Evolutionary conservation across 257 asterid species (phyloP), one percentile per base, ranked within the genome.

Genomic region (Ajuga chamaepitys): DNA sequence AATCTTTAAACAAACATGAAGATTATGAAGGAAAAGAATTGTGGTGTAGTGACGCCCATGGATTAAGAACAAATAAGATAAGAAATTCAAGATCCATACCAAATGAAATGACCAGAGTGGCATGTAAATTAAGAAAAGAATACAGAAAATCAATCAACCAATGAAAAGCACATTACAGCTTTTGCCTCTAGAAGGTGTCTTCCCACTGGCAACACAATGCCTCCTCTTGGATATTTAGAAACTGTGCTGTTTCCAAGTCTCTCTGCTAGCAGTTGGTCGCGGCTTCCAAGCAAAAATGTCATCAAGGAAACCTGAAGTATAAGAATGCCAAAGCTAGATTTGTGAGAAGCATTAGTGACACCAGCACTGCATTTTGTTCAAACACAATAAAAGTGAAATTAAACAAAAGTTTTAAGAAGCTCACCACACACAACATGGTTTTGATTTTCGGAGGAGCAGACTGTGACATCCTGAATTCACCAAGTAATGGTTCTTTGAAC

Each of bases 361-460:
- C 30, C 11, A 34, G 7, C 37, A n/a, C n/a, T n/a, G n/a, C n/a
- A n/a, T n/a, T n/a, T n/a, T n/a, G n/a, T n/a, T n/a, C n/a, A n/a
- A n/a, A n/a, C n/a, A n/a, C n/a, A n/a, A n/a, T n/a, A 30, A 30
- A 30, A 30, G 37, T 30, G 7, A 1, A 1, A 30, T 1, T 4
- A 30, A 3, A 30, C 4, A 30, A 1, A 53, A 1, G 47, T 3
- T 52, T 20, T 24, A 62, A 26, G 62, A 67, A 57, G 44, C 91
- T 80, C 67, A 88, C 96, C 94, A 82, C 82, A 72, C 91, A 83
- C 7, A 85, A 47, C 80, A 76, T 72, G 66, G 84, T 61, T 75
- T 82, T 85, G 66, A 81, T 66, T 63, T 76, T 74, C 16, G 83
- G 80, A 32, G 83, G 72, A 45, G 75, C 65, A 3, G 88, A 77